Conservation (phyloP, 441 rosid species). For the Theobroma grandiflorum region DNA sequence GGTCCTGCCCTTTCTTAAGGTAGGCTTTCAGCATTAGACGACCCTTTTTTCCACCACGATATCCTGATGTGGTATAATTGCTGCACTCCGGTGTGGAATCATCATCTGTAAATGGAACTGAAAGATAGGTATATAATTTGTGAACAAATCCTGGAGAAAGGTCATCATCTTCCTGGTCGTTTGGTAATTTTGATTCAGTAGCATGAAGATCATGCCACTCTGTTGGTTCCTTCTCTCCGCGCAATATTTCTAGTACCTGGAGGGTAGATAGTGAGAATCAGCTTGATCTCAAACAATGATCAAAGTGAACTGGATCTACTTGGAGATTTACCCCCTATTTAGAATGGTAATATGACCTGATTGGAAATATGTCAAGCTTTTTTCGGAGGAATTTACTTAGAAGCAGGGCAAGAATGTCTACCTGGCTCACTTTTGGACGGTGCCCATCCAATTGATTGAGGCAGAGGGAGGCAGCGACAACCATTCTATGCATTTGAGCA, state of each 20-base stretch:
- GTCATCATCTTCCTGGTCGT: constrained; percentile 16
- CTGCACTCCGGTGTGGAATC: not conserved
- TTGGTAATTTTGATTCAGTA: not conserved
- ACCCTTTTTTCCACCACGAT: not conserved
- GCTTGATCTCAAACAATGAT: not conserved
- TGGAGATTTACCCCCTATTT: no score
- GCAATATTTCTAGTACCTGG: constrained; percentile 34
- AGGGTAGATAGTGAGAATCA: not conserved
- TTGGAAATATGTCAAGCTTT: not conserved
- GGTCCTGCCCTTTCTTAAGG: constrained; percentile 24
- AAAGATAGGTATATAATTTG: constrained; percentile 6
- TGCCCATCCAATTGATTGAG: constrained; percentile 21
- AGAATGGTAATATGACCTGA: not conserved
- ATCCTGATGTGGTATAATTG: not conserved
- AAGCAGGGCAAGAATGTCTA: not conserved
- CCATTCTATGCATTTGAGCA: constrained; percentile 37
- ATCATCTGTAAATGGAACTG: not conserved
- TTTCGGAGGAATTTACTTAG: not conserved
- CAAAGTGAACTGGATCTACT: not conserved
- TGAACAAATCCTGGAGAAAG: not conserved
- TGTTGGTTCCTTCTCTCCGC: constrained; percentile 18
- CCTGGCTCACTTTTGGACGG: constrained; percentile 36
- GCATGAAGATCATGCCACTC: constrained; percentile 31
- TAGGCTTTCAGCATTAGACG: constrained; percentile 37
- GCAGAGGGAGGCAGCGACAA: constrained; percentile 36